Evolutionary conservation across 106 monocot species (phyloP), one percentile per base, ranked within the genome.

Genomic region (Alisma plantagoaquatica): DNA sequence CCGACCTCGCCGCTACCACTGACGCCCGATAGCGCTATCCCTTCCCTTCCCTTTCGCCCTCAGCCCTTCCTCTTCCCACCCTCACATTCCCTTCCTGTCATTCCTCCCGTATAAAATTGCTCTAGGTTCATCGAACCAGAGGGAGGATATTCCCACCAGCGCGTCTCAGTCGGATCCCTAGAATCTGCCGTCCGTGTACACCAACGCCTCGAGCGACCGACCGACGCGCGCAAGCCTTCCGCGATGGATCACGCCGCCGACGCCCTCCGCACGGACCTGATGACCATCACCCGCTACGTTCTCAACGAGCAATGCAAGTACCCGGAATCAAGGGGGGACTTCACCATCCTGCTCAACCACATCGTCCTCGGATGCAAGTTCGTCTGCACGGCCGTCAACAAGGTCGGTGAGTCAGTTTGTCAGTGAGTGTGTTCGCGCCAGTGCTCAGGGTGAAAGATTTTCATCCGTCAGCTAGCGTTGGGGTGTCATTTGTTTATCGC

Each of bases 351-450:
- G 28, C 89, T 96, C 70, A 75, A 58, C 53, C 81, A 96, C 74
- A 96, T 96, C 96, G 96, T 96, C 12, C 76, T 96, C 54, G 96
- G 96, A 2, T 96, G 96, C 84, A 96, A 96, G 75, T 96, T 89
- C 68, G 96, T 96, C 53, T 89, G 89, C 73, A 76, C 96, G 32
- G 76, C 96, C 33, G 96, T 96, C 62, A 96, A 89, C 69, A 96
- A 96, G 84, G 94, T 96, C 23, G 3, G 31, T 10, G 7, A 20
- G n/a, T 46, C 17, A 19, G 6, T 12, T 46, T 7, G 21, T 46
- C 21, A 16, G 46, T 19, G 7, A 5, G 16, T 9, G 46, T 14
- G 27, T 28, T 27, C 2, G 43, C n/a, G n/a, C n/a, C n/a, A n/a
- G n/a, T n/a, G n/a, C n/a, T n/a, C n/a, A n/a, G n/a, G n/a, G n/a